A percentile compares a stretch with the other conserved stretches of the same genome.
These are phyloP conservation scores for Sphaerulina populicola DNA, from an alignment of 2,329 filamentous ascomycete species.

Conservation along the genomic window DNA sequence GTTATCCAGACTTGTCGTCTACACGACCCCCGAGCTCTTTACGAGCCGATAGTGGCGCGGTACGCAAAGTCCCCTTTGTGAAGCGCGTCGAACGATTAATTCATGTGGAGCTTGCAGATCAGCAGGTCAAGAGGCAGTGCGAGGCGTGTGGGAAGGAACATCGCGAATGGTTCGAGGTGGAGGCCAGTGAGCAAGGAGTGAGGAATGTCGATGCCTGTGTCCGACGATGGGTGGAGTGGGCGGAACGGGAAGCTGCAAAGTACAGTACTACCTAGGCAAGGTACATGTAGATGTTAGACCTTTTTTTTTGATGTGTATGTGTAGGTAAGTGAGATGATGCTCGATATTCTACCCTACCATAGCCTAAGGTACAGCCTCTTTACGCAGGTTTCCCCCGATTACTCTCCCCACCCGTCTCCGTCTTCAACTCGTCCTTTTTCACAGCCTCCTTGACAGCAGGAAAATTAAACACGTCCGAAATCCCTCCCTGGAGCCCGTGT, in stretches of 20 bases:
- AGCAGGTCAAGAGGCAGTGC: conserved; percentile 57
- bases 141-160: conserved; percentile 74
- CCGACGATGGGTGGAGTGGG: conserved; percentile 79
- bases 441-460: conserved; percentile 53
- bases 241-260: conserved; percentile 17
- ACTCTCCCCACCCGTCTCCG: conserved; percentile 43
- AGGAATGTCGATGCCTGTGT: conserved; percentile 64
- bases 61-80: conserved; percentile 70
- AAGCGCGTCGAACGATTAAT: conserved; percentile 84
- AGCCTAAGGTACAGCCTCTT: not conserved
- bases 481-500: conserved; percentile 54
- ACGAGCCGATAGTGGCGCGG: conserved; percentile 23
- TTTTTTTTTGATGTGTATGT: no score
- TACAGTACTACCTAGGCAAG: not conserved
- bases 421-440: conserved; percentile 42
- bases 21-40: conserved; percentile 15
- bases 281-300: not conserved
- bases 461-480: conserved; percentile 56
- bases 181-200: conserved; percentile 63
- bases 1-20: conserved; percentile 30
- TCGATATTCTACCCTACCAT: no score
- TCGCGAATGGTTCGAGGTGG: conserved; percentile 90
- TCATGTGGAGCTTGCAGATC: conserved; percentile 70
- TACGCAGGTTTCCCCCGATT: conserved; percentile 39
- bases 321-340: no score